Evolutionary conservation across 345 rosid species (phyloP).

Genomic region (Moringa oleifera): DNA sequence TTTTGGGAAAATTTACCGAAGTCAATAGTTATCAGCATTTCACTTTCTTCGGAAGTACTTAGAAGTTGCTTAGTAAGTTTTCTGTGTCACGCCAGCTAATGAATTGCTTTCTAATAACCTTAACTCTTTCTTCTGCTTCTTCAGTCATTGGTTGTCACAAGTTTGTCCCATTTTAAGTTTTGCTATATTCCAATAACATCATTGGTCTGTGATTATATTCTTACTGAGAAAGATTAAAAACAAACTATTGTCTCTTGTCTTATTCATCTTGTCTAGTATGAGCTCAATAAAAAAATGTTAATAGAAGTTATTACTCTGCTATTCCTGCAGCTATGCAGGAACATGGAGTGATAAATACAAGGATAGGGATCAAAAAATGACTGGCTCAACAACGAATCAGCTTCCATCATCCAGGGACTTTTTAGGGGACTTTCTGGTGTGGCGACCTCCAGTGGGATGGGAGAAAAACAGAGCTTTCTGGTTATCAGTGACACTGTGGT

Average conservation of each 20-base stretch:
- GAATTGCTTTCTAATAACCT: too few species aligned
- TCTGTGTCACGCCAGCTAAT: too few species aligned
- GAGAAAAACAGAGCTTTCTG: slow-evolving; percentile 69
- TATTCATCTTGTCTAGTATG: background rate
- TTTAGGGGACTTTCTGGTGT: slow-evolving; percentile 63
- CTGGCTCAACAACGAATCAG: slow-evolving; percentile 59
- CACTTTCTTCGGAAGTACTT: too few species aligned
- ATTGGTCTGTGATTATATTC: too few species aligned
- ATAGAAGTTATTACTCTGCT: background rate
- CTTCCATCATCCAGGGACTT: slow-evolving; percentile 59
- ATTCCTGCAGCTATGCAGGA: slow-evolving; percentile 65
- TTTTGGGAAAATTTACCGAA: background rate
- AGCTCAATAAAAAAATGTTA: background rate
- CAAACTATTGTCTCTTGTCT: background rate
- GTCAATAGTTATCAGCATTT: too few species aligned
- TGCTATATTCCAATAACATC: too few species aligned
- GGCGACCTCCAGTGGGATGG: slow-evolving; percentile 70
- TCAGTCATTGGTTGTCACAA: too few species aligned
- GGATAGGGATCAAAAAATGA: slow-evolving; percentile 44
- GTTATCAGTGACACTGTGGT: slow-evolving; percentile 74
- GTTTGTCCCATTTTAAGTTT: too few species aligned
- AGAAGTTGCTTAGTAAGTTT: too few species aligned
- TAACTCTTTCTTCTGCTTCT: too few species aligned
- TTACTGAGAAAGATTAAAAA: too few species aligned
- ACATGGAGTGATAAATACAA: slow-evolving; percentile 81